These are phyloP conservation scores for Yamadazyma sp. DNA, from an alignment of 805 yeast genomes.

Conservation along the genomic window DNA sequence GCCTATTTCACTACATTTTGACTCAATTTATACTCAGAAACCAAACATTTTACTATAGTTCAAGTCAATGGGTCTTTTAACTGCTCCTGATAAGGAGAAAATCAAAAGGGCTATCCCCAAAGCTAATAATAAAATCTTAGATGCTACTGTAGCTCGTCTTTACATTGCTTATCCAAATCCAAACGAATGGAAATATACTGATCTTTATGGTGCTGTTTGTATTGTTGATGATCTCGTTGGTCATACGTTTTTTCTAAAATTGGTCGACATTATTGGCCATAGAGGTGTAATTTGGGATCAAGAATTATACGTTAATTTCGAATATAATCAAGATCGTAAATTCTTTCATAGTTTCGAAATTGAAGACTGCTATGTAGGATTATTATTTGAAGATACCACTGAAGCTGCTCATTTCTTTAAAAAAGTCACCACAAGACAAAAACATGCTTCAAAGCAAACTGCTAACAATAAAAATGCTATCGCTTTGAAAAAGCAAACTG, in stretches of 20 bases:
- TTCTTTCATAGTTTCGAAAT: constrained; percentile 94
- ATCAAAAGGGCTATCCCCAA: constrained; percentile 88
- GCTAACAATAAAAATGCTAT: constrained; percentile 83
- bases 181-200: constrained; percentile 81
- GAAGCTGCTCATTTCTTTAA: constrained; percentile 88
- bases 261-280: constrained; percentile 80
- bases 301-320: constrained; percentile 83
- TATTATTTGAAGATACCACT: constrained; percentile 80
- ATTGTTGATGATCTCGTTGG: constrained; percentile 93
- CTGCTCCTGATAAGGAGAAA: constrained; percentile 73
- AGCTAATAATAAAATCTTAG: constrained; percentile 80
- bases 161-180: constrained; percentile 89
- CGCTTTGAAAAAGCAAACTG: constrained; percentile 55
- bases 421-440: constrained; percentile 68
- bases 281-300: constrained; percentile 97
- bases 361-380: constrained; percentile 84
- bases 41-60: not conserved
- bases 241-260: constrained; percentile 84
- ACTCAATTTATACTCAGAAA: too few species aligned
- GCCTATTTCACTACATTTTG: too few species aligned
- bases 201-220: constrained; percentile 81
- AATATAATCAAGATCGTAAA: constrained; percentile 89
- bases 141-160: constrained; percentile 85
- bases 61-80: constrained; percentile 35
- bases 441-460: constrained; percentile 85